Percentiles rank a stretch among this genome's conserved stretches.
These are phyloP conservation scores for Penicillium sp. DNA, from an alignment of 2,329 filamentous ascomycete species.

Conservation along the genomic window DNA sequence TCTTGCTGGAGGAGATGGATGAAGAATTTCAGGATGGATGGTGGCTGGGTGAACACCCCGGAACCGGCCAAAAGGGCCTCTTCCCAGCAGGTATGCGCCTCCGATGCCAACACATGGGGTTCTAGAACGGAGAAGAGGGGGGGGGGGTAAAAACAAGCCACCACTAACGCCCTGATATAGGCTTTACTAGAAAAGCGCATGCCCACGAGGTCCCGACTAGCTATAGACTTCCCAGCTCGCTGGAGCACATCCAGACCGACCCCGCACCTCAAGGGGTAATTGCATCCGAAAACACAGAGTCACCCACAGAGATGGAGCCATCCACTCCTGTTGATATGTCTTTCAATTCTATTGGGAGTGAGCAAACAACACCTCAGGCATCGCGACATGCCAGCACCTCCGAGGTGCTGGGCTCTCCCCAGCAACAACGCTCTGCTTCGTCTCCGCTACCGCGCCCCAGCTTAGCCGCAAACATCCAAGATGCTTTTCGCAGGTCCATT, in stretches of 20 bases:
- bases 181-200: constrained; percentile 31
- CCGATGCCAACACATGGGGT: neutral
- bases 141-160: neutral
- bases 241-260: constrained; percentile 19
- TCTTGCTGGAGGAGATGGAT: constrained; percentile 68
- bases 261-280: constrained; percentile 12
- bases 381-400: constrained; percentile 47
- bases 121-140: neutral
- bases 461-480: constrained; percentile 48
- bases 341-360: constrained; percentile 38
- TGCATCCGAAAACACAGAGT: constrained; percentile 22
- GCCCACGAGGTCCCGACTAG: constrained; percentile 16
- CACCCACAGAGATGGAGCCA: constrained; percentile 24
- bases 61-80: constrained; percentile 51
- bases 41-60: constrained; percentile 62
- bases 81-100: constrained; percentile 54
- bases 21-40: constrained; percentile 71
- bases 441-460: constrained; percentile 45
- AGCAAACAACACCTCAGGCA: constrained; percentile 48
- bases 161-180: constrained; percentile 16
- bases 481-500: constrained; percentile 54
- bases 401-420: constrained; percentile 35
- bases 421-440: constrained; percentile 43
- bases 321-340: constrained; percentile 28
- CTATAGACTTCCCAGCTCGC: constrained; percentile 9